Percentiles rank a stretch among this genome's conserved stretches.
Conservation (phyloP, 1,284 basidiomycete genomes). For the Austroboletus olivaceoglutinosus region DNA sequence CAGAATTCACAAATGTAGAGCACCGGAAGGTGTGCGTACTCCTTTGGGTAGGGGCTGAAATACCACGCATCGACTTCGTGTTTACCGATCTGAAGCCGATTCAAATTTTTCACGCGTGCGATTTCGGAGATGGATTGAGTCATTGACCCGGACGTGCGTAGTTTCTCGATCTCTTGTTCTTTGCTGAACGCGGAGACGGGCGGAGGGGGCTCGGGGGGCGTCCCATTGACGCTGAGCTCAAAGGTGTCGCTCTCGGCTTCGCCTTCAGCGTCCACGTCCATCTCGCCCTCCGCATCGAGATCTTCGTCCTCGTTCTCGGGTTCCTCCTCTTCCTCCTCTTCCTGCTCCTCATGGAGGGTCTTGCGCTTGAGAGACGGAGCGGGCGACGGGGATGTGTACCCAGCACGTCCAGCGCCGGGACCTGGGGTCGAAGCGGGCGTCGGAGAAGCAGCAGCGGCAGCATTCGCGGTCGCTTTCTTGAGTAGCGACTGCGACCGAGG, state of each 20-base stretch:
- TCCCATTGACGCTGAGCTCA: conserved; percentile 49
- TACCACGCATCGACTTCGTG: conserved; percentile 99
- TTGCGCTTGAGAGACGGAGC: conserved; percentile 65
- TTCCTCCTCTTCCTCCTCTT: conserved; percentile 60
- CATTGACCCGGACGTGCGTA: conserved; percentile 97
- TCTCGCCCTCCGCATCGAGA: conserved; percentile 54
- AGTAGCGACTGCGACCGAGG: conserved; percentile 57
- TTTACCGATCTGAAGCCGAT: conserved; percentile 93
- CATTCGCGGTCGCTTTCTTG: conserved; percentile 77
- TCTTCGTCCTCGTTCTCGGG: conserved; percentile 52
- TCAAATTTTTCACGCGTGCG: conserved; percentile 97
- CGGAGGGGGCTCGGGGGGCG: conserved; percentile 42
- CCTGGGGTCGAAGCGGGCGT: conserved; percentile 50
- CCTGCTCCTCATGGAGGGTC: conserved; percentile 52
- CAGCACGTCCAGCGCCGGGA: conserved; percentile 39
- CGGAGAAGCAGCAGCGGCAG: conserved; percentile 50
- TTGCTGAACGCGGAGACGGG: conserved; percentile 74
- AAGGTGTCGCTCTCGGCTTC: conserved; percentile 56
- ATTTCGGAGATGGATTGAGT: conserved; percentile 98
- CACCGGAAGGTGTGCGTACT: conserved; percentile 93
- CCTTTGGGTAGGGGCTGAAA: conserved; percentile 97
- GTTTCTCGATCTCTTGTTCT: conserved; percentile 97
- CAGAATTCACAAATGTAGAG: conserved; percentile 99
- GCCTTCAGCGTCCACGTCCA: conserved; percentile 48
- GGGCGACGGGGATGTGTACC: conserved; percentile 57